Conservation (phyloP, 2,329 filamentous ascomycete species). For the Zalaria obscura region DNA sequence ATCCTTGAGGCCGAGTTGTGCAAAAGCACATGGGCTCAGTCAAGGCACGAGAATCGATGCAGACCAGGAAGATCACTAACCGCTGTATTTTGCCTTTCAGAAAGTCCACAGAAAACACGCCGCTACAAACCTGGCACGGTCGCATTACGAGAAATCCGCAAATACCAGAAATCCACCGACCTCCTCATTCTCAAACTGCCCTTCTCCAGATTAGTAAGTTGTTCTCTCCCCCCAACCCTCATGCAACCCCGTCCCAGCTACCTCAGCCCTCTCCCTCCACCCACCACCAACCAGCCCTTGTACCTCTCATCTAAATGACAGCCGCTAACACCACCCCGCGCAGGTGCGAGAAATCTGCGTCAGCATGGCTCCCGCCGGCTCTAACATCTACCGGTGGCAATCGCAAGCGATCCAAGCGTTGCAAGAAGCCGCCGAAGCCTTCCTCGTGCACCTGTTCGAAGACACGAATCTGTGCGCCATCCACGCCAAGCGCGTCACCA, state of each 20-base stretch:
- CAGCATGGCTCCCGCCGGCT: conserved; percentile 65
- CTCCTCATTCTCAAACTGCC: conserved; percentile 93
- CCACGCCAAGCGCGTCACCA: conserved; percentile 98
- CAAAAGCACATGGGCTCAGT: too few species aligned
- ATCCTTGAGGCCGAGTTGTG: too few species aligned
- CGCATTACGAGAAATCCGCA: conserved; percentile 95
- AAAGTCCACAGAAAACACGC: conserved; percentile 12
- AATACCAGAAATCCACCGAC: conserved; percentile 96
- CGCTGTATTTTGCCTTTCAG: too few species aligned
- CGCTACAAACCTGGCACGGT: conserved; percentile 55
- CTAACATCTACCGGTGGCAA: conserved; percentile 78
- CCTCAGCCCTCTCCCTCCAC: neutral
- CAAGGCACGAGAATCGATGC: neutral
- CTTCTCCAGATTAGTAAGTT: conserved; percentile 76
- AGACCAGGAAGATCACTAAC: too few species aligned
- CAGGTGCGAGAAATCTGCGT: conserved; percentile 81
- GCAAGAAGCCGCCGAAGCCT: conserved; percentile 97
- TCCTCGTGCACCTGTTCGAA: conserved; percentile 95
- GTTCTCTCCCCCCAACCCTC: neutral
- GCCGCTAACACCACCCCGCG: too few species aligned
- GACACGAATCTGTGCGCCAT: conserved; percentile 98
- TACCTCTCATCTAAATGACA: neutral
- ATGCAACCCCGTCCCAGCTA: neutral
- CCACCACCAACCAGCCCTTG: neutral
- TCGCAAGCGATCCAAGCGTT: conserved; percentile 93